A percentile compares a stretch with the other conserved stretches of the same genome.
Conservation (phyloP, 2,329 filamentous ascomycete genomes). For the Fusarium continuum region DNA sequence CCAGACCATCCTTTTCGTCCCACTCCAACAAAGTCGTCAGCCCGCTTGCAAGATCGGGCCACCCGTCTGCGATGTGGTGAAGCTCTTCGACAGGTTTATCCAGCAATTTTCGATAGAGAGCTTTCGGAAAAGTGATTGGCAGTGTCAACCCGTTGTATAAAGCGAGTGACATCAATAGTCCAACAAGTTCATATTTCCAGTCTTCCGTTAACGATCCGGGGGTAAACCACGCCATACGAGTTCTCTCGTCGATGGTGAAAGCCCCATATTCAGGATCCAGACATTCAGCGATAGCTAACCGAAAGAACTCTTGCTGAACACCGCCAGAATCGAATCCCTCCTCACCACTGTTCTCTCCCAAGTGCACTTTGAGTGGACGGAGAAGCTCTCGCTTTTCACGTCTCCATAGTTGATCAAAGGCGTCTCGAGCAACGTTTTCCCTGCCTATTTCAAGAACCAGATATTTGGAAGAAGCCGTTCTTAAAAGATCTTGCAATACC, state of each 20-base stretch:
- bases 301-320: constrained; percentile 96
- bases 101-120: constrained; percentile 83
- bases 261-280: constrained; percentile 80
- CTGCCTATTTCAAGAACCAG: constrained; percentile 75
- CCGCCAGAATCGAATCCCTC: constrained; percentile 93
- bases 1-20: constrained; percentile 76
- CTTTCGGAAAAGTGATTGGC: constrained; percentile 86
- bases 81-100: constrained; percentile 73
- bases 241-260: constrained; percentile 80
- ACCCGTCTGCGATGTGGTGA: constrained; percentile 84
- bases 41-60: constrained; percentile 82
- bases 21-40: constrained; percentile 78
- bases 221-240: constrained; percentile 87
- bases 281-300: constrained; percentile 80
- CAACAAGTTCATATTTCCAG: constrained; percentile 91
- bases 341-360: constrained; percentile 84
- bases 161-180: constrained; percentile 86
- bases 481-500: constrained; percentile 69
- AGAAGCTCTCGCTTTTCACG: constrained; percentile 83
- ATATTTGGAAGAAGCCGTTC: constrained; percentile 74
- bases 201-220: constrained; percentile 82
- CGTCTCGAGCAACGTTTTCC: constrained; percentile 73
- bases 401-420: constrained; percentile 89
- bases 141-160: constrained; percentile 93
- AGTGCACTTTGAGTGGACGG: constrained; percentile 85